Base-by-base conservation (phyloP, 2,329 filamentous ascomycete species). In the Penicillium nordicum region DNA sequence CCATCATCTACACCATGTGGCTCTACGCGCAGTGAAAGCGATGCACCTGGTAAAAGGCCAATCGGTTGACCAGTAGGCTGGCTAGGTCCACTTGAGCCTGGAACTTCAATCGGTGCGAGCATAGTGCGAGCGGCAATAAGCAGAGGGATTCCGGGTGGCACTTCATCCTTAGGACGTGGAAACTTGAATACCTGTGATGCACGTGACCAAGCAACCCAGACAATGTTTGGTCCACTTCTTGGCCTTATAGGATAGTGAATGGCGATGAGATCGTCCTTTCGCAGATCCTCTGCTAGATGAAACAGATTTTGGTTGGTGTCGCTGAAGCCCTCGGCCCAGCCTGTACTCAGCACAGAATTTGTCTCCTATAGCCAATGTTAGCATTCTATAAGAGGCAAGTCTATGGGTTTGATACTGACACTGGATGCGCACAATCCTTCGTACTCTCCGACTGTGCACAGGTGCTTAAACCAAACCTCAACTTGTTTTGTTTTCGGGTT, bases 251-350 rank as follows among this genome's bases (percentile, higher is more conserved):
- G 64, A 38, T 65, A 63, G 48, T 62, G 71, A 50, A 75, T 67
- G 10, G 70, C 74, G 38, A 71, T 60, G 11, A 67, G 57, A 18
- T 68, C 57, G 18, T 64, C 56, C 18, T 57, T 57, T 3, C 58
- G 58, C 18, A 77, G 63, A 16, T 63, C 55, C 18, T 70, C 54
- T 12, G 67, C 66, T 47, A 74, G 59, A 4, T 53, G 53, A 38
- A 64, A 65, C 11, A 76, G 41, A 3, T 50, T 50, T 10, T 58
- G 27, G 32, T 69, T 63, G 4, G 68, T 73, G 43, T 76, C 69
- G 16, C 64, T 42, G 55, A 66, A 77, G 0, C 70, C 69, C 53
- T 72, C 63, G 27, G 75, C 59, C 67, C 69, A 76, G 36, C 69
- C 69, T 50, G 66, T 72, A 37, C 63, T 63, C 46, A 37, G 32